These are phyloP conservation scores for Priceomyces haplophilus DNA, from an alignment of 805 yeast species.

Conservation along the genomic window DNA sequence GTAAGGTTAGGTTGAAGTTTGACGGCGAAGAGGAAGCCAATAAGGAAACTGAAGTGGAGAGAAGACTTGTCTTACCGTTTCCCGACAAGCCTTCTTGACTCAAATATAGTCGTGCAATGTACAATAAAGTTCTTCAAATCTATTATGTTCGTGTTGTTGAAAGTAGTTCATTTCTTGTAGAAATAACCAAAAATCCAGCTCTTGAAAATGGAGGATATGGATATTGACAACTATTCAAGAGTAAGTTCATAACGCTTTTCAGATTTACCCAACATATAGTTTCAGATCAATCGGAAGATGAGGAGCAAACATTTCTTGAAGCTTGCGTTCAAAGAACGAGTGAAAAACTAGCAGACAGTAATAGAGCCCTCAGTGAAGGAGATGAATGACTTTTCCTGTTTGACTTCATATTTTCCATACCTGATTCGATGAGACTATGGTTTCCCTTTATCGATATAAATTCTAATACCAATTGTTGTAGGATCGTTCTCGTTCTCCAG, in stretches of 20 bases:
- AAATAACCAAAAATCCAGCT: conserved; percentile 6
- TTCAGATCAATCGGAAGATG: background rate
- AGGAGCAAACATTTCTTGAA: background rate
- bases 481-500: conserved; percentile 34
- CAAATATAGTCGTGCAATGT: conserved; percentile 5
- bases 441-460: background rate
- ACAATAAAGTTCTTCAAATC: conserved; percentile 20
- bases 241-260: conserved; percentile 39
- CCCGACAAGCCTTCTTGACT: conserved; percentile 37
- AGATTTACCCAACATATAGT: conserved; percentile 18
- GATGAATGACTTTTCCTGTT: too few relatives aligned
- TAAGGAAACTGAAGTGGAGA: conserved; percentile 89
- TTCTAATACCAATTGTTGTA: conserved; percentile 12
- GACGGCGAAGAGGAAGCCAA: conserved; percentile 98
- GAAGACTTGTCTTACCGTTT: conserved; percentile 77
- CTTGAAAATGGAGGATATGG: conserved; percentile 55
- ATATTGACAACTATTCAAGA: conserved; percentile 59
- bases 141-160: background rate
- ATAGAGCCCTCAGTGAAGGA: too few relatives aligned
- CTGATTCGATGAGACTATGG: conserved; percentile 1
- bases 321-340: too few relatives aligned
- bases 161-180: conserved; percentile 9
- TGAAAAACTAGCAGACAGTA: too few relatives aligned
- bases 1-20: conserved; percentile 73
- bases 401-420: too few relatives aligned